Evolutionary conservation across 169 alveolate species (phyloP).

Genomic region (Plasmodium billcollinsi): DNA sequence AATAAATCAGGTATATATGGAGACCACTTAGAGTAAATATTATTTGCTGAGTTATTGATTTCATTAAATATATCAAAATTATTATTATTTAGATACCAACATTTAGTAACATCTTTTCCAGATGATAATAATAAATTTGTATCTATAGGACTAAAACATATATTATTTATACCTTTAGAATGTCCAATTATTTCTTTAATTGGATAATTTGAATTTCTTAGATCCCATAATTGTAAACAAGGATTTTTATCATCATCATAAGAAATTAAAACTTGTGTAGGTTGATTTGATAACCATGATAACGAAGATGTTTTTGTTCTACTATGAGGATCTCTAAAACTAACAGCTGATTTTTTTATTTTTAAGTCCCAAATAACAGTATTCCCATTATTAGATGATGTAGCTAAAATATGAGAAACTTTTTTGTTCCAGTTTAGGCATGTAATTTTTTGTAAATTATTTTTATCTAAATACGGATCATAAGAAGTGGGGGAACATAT

Average conservation of each 20-base stretch:
- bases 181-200: slow-evolving; percentile 87
- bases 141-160: slow-evolving; percentile 86
- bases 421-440: slow-evolving; percentile 86
- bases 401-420: slow-evolving; percentile 89
- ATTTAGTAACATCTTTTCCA: slow-evolving; percentile 87
- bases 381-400: slow-evolving; percentile 87
- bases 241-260: slow-evolving; percentile 91
- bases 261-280: slow-evolving; percentile 88
- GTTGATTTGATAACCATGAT: slow-evolving; percentile 90
- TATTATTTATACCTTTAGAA: slow-evolving; percentile 88
- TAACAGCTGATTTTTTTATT: slow-evolving; percentile 87
- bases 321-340: slow-evolving; percentile 89
- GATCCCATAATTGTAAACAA: slow-evolving; percentile 89
- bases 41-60: slow-evolving; percentile 61
- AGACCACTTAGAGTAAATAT: slow-evolving; percentile 79
- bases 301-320: slow-evolving; percentile 87
- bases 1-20: slow-evolving; percentile 80
- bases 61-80: slow-evolving; percentile 72
- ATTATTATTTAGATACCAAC: slow-evolving; percentile 84
- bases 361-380: slow-evolving; percentile 90
- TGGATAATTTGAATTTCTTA: slow-evolving; percentile 88
- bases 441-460: slow-evolving; percentile 80
- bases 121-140: slow-evolving; percentile 86
- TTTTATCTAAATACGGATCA: slow-evolving; percentile 78
- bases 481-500: slow-evolving; percentile 68